A percentile compares a stretch with the other conserved stretches of the same genome.
These are phyloP conservation scores for Ophiosphaerella herpotricha DNA, from an alignment of 2,329 filamentous ascomycete genomes.

Conservation along the genomic window DNA sequence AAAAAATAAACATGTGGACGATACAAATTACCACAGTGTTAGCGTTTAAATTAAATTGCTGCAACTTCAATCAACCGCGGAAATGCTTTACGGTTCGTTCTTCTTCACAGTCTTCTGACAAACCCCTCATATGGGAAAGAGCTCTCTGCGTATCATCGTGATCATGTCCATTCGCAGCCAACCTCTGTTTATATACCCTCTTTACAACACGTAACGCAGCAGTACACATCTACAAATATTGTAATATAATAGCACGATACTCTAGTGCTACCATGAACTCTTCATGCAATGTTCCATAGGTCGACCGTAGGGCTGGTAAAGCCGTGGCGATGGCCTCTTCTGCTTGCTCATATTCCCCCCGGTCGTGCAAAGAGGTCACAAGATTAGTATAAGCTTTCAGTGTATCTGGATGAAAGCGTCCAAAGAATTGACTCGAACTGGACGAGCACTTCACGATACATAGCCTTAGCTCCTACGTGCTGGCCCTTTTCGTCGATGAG, in stretches of 20 bases:
- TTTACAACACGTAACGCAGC: background rate
- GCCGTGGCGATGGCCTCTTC: background rate
- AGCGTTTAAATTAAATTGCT: background rate
- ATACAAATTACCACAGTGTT: background rate
- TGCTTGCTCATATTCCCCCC: background rate
- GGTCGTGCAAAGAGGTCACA: background rate
- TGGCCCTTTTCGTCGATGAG: background rate
- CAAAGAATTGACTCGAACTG: background rate
- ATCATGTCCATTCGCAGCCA: background rate
- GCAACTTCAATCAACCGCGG: background rate
- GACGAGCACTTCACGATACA: background rate
- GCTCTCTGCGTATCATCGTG: background rate
- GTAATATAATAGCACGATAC: background rate
- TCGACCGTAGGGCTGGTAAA: background rate
- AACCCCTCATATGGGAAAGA: background rate
- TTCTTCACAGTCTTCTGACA: background rate
- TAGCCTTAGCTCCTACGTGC: background rate
- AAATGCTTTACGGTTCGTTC: background rate
- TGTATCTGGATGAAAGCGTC: background rate
- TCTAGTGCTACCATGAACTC: background rate
- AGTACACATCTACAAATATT: background rate
- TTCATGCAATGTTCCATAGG: background rate
- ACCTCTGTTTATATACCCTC: background rate
- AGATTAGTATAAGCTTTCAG: conserved; percentile 1
- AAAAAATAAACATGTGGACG: background rate